These are phyloP conservation scores for Thielaviopsis ethacetica DNA, from an alignment of 2,329 filamentous ascomycete species.

Conservation along the genomic window DNA sequence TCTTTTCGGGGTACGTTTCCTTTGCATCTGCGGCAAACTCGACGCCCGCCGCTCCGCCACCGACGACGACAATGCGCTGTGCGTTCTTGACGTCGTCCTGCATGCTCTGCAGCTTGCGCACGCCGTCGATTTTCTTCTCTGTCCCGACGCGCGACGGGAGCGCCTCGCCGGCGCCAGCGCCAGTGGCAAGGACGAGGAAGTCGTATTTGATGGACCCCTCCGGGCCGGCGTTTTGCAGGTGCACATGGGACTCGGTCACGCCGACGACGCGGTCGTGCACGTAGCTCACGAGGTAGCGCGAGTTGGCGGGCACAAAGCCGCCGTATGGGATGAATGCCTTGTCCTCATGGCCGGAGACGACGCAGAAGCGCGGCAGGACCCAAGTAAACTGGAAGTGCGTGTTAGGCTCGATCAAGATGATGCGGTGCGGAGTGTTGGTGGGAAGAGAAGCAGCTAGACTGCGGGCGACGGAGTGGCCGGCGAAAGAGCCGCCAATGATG, in stretches of 20 bases:
- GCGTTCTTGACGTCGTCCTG: slow-evolving; percentile 29
- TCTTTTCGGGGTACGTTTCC: slow-evolving; percentile 36
- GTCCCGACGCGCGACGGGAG: slow-evolving; percentile 32
- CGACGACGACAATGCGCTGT: slow-evolving; percentile 31
- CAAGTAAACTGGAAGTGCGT: slow-evolving; percentile 46
- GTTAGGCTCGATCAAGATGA: slow-evolving; percentile 42
- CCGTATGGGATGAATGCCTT: slow-evolving; percentile 46
- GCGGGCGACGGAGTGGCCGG: slow-evolving; percentile 33
- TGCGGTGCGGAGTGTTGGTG: slow-evolving; percentile 27
- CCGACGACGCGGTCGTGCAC: slow-evolving; percentile 24
- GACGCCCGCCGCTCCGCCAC: slow-evolving; percentile 45
- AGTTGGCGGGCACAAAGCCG: slow-evolving; percentile 21
- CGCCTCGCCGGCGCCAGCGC: slow-evolving; percentile 26
- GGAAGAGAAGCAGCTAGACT: slow-evolving; percentile 32
- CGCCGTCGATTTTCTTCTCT: slow-evolving; percentile 25
- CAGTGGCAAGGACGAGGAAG: slow-evolving; percentile 41
- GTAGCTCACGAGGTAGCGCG: slow-evolving; percentile 1
- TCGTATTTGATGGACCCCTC: slow-evolving; percentile 26
- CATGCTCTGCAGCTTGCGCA: slow-evolving; percentile 26
- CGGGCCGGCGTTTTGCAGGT: slow-evolving; percentile 20
- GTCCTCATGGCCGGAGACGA: slow-evolving; percentile 35
- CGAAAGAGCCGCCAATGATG: slow-evolving; percentile 41
- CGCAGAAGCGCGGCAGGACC: slow-evolving; percentile 41
- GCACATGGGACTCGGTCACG: slow-evolving; percentile 20
- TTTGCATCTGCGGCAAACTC: slow-evolving; percentile 45